Evolutionary conservation across 805 yeast genomes (phyloP), one percentile per base, ranked within the genome.

Genomic region (Komagataella populi): DNA sequence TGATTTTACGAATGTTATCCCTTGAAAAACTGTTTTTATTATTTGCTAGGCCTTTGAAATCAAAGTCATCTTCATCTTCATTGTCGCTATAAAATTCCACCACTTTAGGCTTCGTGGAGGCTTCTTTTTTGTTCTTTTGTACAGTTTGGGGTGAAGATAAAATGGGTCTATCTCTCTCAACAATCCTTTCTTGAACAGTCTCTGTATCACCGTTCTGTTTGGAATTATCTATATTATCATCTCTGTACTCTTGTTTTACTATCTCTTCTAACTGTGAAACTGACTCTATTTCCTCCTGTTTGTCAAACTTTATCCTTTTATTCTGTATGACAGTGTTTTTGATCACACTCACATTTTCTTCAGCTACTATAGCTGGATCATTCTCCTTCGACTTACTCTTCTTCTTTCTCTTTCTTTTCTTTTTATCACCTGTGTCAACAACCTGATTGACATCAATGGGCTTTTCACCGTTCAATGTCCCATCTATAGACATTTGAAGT

Each of bases 1-100:
- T 63, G 39, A 81, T 48, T 54, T 47, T 48, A 23, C 50, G 43
- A 51, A 49, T 24, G 30, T 44, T 23, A 44, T 39, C 20, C 18
- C 30, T 23, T 14, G 49, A 16, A 45, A 48, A 48, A 46, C 20
- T 51, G n/a, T 24, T 46, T 46, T 55, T 18, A 44, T 24, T 46
- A 23, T 45, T 49, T 49, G 23, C 22, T 49, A 18, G 44, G 36
- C 48, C 48, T 24, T 48, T 48, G 18, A 54, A 51, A 47, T 58
- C 56, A 24, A 55, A 46, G 23, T 55, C 57, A 44, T 49, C 51
- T 17, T 56, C 50, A 24, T 52, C 57, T 4, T 69, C 72, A 44
- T 67, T 69, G 23, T 67, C 71, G 48, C 65, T 68, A 52, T 58
- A 54, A 52, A 66, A 70, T 22, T 65, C 62, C n/a, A 72, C 71